Base-by-base conservation (phyloP, 768 basidiomycete genomes). In the Termitomyces titanicus region DNA sequence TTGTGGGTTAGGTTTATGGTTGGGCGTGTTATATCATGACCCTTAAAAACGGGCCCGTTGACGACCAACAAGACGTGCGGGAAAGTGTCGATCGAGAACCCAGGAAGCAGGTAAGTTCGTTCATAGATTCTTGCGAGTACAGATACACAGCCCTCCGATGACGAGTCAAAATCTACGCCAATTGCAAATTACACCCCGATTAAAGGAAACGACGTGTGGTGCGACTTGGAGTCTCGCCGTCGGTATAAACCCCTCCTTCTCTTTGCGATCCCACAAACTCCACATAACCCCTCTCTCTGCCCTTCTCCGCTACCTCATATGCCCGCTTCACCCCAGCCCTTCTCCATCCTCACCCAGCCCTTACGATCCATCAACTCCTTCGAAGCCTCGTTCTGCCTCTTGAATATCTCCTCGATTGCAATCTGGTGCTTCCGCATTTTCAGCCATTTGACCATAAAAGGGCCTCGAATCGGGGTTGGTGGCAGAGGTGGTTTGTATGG, bases 381-480 rank as follows among this genome's bases (percentile, higher is more conserved):
- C 86, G 87, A 88, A 5, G 83, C 87, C 10, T 67, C 45, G 43
- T 74, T 70, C 63, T 88, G 87, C 58, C 79, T 63, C 10, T 51
- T 53, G 40, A 76, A 74, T 47, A 88, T 84, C 54, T 81, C 74
- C 12, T 63, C 46, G 0, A 76, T 59, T 0, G 77, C 66, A 1
- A 86, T 68, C 57, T 84, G 75, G 47, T 70, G 69, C 61, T 71
- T 75, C 13, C 85, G 82, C 20, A 77, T 70, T 38, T 77, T 73
- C 2, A 88, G 71, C 87, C 87, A 88, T 66, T 86, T 83, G 3
- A 78, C 77, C 83, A 83, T 86, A 88, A 88, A 64, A 88, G 88
- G 13, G 68, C 67, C 59, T 86, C 84, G 11, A 77, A 55, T 3
- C 63, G 64, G 3, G 71, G 72, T 65, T n/a, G n/a, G n/a, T n/a